Evolutionary conservation across 1,284 basidiomycete species (phyloP), one percentile per base, ranked within the genome.

Genomic region (Pseudozyma sp.): DNA sequence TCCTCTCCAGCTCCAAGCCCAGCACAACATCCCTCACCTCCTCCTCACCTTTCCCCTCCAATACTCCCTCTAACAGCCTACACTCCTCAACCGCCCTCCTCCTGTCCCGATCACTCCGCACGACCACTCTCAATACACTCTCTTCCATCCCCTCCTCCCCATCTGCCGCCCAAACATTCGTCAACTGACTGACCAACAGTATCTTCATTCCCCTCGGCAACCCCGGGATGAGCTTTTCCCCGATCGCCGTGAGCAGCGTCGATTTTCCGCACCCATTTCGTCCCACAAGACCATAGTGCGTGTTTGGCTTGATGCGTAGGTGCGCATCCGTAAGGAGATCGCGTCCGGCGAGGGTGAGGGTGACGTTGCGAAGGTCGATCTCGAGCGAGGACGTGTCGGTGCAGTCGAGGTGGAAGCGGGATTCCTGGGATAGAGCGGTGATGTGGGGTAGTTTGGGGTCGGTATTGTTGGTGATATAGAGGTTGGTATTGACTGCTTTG

Each of bases 201-300:
- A 90, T 88, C 11, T 86, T 85, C n/a, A 90, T 80, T 33, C 86
- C 86, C 39, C 86, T 83, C 0, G 87, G 86, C 7, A 90, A 76
- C 1, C 89, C 89, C 0, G 88, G 88, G 40, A 89, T 88, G 34
- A 88, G 68, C 53, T 85, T 83, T 29, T 87, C 85, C 2, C 82
- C 83, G 13, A 89, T 80, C 14, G 87, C 87, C 29, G 82, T 80
- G n/a, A 88, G 69, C 6, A 88, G 71, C 0, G 87, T 78, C 11
- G 58, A 67, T 78, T 90, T 90, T 24, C 89, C 89, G n/a, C 87
- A 85, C 0, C 89, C 89, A 78, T 90, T 90, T 31, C 88, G 69
- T 6, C 88, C 88, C 3, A 89, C 85, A 52, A 89, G 84, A 11
- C 85, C 88, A 81, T 90, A 90, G 44, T 86, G 86, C 7, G 87